Evolutionary conservation across 2,329 filamentous ascomycete species (phyloP).

Genomic region (Chaetomiaceae sp.): DNA sequence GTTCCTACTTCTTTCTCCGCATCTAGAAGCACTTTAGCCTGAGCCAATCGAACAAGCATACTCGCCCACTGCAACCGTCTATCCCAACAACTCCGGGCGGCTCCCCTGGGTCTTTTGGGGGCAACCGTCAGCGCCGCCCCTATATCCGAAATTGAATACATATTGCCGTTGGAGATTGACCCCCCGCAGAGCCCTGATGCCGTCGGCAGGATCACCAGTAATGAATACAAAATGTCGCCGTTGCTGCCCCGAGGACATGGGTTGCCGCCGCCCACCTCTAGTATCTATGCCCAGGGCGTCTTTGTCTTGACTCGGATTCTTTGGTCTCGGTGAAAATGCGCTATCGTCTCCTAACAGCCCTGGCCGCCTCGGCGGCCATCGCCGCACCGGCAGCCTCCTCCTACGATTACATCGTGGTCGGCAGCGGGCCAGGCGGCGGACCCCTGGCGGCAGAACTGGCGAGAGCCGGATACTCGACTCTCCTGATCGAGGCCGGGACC

Average conservation of each 20-base stretch:
- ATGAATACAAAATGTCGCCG: neutral
- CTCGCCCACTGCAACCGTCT: neutral
- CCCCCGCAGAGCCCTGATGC: neutral
- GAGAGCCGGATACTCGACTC: slow-evolving; percentile 53
- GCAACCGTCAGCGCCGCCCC: slow-evolving; percentile 11
- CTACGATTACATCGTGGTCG: slow-evolving; percentile 60
- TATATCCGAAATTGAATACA: slow-evolving; percentile 19
- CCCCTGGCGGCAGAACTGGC: slow-evolving; percentile 56
- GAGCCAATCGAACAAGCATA: slow-evolving; percentile 4
- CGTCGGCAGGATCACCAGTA: neutral
- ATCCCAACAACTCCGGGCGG: neutral
- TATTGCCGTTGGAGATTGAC: slow-evolving; percentile 12
- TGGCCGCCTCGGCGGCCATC: slow-evolving; percentile 20
- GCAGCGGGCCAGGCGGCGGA: slow-evolving; percentile 57
- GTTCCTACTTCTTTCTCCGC: neutral
- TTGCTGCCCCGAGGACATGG: too few relatives aligned
- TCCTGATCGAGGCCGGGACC: slow-evolving; percentile 59
- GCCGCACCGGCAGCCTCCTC: slow-evolving; percentile 11
- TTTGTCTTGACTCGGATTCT: neutral
- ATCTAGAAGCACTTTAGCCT: slow-evolving; percentile 10
- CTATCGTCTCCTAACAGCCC: slow-evolving; percentile 22
- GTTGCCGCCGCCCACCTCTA: too few relatives aligned
- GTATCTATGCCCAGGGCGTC: too few relatives aligned
- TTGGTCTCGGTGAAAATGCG: slow-evolving; percentile 16
- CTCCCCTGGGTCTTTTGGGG: neutral